These are phyloP conservation scores for Candida lessepsii DNA, from an alignment of 805 yeast genomes.

Conservation along the genomic window DNA sequence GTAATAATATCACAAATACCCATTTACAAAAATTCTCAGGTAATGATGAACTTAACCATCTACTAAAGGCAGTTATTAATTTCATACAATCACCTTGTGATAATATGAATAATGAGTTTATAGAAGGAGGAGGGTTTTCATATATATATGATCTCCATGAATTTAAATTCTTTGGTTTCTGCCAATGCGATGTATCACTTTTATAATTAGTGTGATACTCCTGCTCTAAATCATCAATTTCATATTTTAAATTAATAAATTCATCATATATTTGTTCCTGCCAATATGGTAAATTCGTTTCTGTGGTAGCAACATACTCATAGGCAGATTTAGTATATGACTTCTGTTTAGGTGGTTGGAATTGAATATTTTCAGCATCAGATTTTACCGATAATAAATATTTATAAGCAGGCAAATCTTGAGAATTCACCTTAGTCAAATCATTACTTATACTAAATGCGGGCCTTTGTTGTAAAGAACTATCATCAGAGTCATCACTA, in stretches of 20 bases:
- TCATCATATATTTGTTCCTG: constrained; percentile 2
- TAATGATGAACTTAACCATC: constrained; percentile 35
- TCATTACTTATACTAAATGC: background rate
- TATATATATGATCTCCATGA: constrained; percentile 33
- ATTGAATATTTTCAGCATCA: constrained; percentile 5
- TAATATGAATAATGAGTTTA: constrained; percentile 15
- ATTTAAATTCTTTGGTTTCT: constrained; percentile 23
- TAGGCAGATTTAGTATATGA: background rate
- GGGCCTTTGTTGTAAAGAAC: constrained; percentile 1
- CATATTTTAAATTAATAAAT: background rate
- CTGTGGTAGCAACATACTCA: background rate
- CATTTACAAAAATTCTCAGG: constrained; percentile 30
- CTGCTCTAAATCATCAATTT: background rate
- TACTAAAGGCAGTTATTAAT: constrained; percentile 33
- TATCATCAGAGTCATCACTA: background rate
- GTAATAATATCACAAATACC: constrained; percentile 34
- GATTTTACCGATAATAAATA: constrained; percentile 6
- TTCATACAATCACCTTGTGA: constrained; percentile 31
- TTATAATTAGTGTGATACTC: background rate
- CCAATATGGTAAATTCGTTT: constrained; percentile 1
- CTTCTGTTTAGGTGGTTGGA: background rate
- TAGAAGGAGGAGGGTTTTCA: constrained; percentile 28
- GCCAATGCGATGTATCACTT: constrained; percentile 2
- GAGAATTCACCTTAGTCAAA: background rate
- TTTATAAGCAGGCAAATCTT: constrained; percentile 7